phyloP scores from a whole-genome alignment of 1,139 yeast species.

The Maudiozyma humilis region DNA sequence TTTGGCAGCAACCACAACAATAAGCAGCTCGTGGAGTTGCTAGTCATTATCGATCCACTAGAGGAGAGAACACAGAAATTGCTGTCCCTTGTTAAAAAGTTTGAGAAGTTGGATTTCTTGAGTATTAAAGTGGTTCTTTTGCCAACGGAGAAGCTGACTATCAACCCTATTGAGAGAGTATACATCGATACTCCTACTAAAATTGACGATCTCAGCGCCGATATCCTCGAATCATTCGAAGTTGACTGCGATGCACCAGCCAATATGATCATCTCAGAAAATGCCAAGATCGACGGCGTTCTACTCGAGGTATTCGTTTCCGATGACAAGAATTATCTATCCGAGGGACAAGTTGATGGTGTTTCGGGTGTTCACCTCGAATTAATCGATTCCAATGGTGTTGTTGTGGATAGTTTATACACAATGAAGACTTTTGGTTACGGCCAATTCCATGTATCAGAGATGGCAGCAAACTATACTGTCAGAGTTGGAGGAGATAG shows the following conservation, averaged over 20 bases:
- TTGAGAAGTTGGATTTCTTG: slow-evolving; percentile 39
- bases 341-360: slow-evolving; percentile 24
- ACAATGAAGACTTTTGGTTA: slow-evolving; percentile 31
- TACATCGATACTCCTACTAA: slow-evolving; percentile 31
- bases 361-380: slow-evolving; percentile 21
- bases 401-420: slow-evolving; percentile 12
- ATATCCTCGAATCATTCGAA: slow-evolving; percentile 33
- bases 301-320: slow-evolving; percentile 65
- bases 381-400: slow-evolving; percentile 15
- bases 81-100: slow-evolving; percentile 41
- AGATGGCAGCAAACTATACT: slow-evolving; percentile 11
- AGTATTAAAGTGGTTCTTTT: slow-evolving; percentile 49
- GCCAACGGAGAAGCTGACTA: slow-evolving; percentile 41
- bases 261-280: slow-evolving; percentile 15
- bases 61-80: slow-evolving; percentile 60
- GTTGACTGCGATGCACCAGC: slow-evolving; percentile 56
- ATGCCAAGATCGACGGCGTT: slow-evolving; percentile 37
- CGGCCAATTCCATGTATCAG: slow-evolving; percentile 20
- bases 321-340: slow-evolving; percentile 15
- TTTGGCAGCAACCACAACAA: slow-evolving; percentile 20
- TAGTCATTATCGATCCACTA: slow-evolving; percentile 63
- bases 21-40: slow-evolving; percentile 39
- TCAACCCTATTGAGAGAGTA: slow-evolving; percentile 48
- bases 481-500: slow-evolving; percentile 19
- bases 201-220: neutral